Evolutionary conservation across 2,329 filamentous ascomycete species (phyloP).

Genomic region (Thermothelomyces thermophilus): DNA sequence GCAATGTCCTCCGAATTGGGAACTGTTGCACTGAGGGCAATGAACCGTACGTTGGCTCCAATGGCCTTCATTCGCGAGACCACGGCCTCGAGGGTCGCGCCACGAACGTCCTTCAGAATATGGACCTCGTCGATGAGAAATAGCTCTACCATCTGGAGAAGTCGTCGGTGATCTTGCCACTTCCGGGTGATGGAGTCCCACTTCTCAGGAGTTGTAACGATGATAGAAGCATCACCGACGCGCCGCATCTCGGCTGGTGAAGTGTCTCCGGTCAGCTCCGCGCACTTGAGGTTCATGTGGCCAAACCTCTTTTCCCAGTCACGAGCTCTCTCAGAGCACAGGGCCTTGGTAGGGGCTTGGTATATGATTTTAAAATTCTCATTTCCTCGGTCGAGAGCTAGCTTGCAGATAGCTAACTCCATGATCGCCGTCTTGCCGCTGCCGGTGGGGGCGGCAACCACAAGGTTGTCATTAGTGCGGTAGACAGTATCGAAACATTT

Average conservation of each 20-base stretch:
- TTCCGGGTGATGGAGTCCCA: constrained; percentile 87
- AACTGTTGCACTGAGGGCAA: constrained; percentile 77
- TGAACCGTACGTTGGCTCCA: constrained; percentile 66
- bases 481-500: constrained; percentile 67
- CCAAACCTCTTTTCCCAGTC: constrained; percentile 75
- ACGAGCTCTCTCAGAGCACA: constrained; percentile 68
- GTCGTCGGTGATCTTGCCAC: constrained; percentile 71
- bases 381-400: constrained; percentile 50
- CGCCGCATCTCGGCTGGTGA: constrained; percentile 57
- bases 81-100: constrained; percentile 74
- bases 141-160: constrained; percentile 69
- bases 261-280: constrained; percentile 78
- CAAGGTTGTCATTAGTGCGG: constrained; percentile 64
- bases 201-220: constrained; percentile 83
- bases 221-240: constrained; percentile 70
- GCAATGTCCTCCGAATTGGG: constrained; percentile 78
- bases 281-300: constrained; percentile 59
- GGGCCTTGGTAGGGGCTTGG: constrained; percentile 75
- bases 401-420: constrained; percentile 73
- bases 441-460: constrained; percentile 74
- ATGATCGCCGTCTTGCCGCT: constrained; percentile 79
- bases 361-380: constrained; percentile 74
- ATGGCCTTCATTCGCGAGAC: constrained; percentile 84
- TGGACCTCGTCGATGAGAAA: constrained; percentile 87
- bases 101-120: constrained; percentile 71